Base-by-base conservation (phyloP, 176 grass and related monocot species). In the Carex littledalei region DNA sequence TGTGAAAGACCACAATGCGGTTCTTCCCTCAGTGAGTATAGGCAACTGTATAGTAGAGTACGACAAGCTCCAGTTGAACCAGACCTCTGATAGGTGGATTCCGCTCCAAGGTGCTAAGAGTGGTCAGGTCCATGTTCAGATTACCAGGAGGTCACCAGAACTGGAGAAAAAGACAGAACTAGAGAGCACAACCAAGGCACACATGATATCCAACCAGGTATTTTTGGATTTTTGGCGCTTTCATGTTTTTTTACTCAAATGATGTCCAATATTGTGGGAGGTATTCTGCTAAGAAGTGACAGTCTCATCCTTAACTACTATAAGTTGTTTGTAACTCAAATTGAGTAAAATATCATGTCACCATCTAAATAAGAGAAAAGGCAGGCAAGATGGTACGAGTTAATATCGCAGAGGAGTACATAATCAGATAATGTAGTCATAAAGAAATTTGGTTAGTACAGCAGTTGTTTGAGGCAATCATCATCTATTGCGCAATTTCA, bases 1-100 rank as follows among this genome's bases (percentile, higher is more conserved):
- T 63, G 93, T 99, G 41, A 95, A 94, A 77, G 96, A 99, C 54
- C 93, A 99, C 75, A 99, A 99, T 5, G 88, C 85, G 0, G 71
- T 99, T 43, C 93, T 99, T 43, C 96, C 96, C 14, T 89, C 93
- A 0, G 88, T 82, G 12, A 90, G 96, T 39, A 99, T 99, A 62
- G 96, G 96, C 13, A 32, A 92, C 57, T 99, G 96, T 84, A 89
- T 83, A 3, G 88, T 99, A 0, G 93, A 99, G 41, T 99, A 95
- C 79, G 89, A 90, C 78, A 89, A 84, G 84, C 88, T 94, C n/a
- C 85, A 85, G 13, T 77, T 89, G 17, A 99, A 99, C 77, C 70
- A 92, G 67, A 73, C 88, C 0, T 90, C 88, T 0, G 87, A 94
- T 29, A 94, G 90, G 72, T 99, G 96, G 96, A 91, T 99, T 84